phyloP scores from a whole-genome alignment of 1,139 yeast species.

The Kluyveromyces sp. region DNA sequence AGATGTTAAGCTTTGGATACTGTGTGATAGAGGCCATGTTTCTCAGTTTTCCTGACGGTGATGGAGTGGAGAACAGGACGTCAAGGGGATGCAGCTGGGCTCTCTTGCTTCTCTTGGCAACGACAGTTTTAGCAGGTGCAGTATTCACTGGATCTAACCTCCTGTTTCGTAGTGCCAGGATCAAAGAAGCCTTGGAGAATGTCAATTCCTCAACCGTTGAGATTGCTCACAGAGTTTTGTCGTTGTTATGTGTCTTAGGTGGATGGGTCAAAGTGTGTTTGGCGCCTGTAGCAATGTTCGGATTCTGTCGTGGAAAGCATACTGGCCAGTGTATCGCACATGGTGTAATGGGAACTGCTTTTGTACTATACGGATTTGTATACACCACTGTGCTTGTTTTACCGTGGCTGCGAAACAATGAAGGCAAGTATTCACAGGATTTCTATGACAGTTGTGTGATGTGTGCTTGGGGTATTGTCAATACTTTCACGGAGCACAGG shows the following conservation, averaged over 20 bases:
- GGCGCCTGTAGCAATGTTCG: slow-evolving; percentile 79
- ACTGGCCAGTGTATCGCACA: slow-evolving; percentile 95
- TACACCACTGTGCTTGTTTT: slow-evolving; percentile 58
- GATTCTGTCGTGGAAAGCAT: slow-evolving; percentile 69
- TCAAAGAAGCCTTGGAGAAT: slow-evolving; percentile 27
- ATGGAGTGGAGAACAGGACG: slow-evolving; percentile 59
- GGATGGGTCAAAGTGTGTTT: slow-evolving; percentile 68
- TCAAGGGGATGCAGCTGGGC: slow-evolving; percentile 63
- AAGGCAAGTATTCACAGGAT: slow-evolving; percentile 61
- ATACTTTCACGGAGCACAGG: slow-evolving; percentile 91
- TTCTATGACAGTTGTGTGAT: slow-evolving; percentile 75
- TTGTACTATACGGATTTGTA: slow-evolving; percentile 69
- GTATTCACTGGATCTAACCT: slow-evolving; percentile 48
- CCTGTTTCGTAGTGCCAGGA: slow-evolving; percentile 33
- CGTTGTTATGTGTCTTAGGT: slow-evolving; percentile 42
- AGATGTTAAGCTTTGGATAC: slow-evolving; percentile 43
- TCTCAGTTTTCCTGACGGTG: slow-evolving; percentile 54
- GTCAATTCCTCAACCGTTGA: slow-evolving; percentile 31
- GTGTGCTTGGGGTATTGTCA: slow-evolving; percentile 85
- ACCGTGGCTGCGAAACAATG: slow-evolving; percentile 55
- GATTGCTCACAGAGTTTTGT: slow-evolving; percentile 40
- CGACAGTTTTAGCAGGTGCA: slow-evolving; percentile 47
- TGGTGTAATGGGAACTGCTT: slow-evolving; percentile 92
- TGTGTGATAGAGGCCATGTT: slow-evolving; percentile 49
- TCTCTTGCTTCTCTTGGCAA: slow-evolving; percentile 41